A percentile compares a stretch with the other conserved stretches of the same genome.
Conservation (phyloP, 73 alveolate genomes). For the Loxodes magnus region DNA sequence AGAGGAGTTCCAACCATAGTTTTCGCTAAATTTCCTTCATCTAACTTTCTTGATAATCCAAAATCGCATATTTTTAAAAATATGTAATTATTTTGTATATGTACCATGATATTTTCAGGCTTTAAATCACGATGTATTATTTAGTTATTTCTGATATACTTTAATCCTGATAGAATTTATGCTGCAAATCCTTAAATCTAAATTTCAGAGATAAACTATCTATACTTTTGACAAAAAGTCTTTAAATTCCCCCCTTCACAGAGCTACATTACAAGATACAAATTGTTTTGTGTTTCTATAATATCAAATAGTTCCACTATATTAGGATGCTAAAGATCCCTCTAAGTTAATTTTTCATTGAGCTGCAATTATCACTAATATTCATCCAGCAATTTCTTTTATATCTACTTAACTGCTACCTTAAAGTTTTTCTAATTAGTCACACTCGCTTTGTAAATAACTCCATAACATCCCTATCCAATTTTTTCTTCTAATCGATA, state of each 20-base stretch:
- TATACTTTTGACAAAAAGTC: not conserved
- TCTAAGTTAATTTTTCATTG: too few species aligned
- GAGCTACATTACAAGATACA: not conserved
- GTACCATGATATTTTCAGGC: slow-evolving; percentile 20
- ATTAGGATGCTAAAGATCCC: too few species aligned
- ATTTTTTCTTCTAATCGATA: too few species aligned
- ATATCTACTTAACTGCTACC: too few species aligned
- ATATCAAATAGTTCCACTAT: too few species aligned
- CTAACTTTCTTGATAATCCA: slow-evolving; percentile 10
- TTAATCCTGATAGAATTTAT: slow-evolving; percentile 22
- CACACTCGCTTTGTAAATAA: too few species aligned
- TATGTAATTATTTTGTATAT: not conserved
- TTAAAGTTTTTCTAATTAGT: too few species aligned
- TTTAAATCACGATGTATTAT: slow-evolving; percentile 16
- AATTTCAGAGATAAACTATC: not conserved
- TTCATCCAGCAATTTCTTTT: too few species aligned
- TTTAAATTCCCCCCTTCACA: slow-evolving; percentile 1
- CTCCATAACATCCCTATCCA: too few species aligned
- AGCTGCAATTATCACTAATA: too few species aligned
- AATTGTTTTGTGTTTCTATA: too few species aligned
- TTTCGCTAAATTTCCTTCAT: not conserved
- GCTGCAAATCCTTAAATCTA: not conserved
- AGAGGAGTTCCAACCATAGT: slow-evolving; percentile 23
- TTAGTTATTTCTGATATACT: not conserved
- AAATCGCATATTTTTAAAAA: slow-evolving; percentile 14